phyloP scores from a whole-genome alignment of 2,329 filamentous ascomycete genomes.

The Sporothrix brasiliensis region DNA sequence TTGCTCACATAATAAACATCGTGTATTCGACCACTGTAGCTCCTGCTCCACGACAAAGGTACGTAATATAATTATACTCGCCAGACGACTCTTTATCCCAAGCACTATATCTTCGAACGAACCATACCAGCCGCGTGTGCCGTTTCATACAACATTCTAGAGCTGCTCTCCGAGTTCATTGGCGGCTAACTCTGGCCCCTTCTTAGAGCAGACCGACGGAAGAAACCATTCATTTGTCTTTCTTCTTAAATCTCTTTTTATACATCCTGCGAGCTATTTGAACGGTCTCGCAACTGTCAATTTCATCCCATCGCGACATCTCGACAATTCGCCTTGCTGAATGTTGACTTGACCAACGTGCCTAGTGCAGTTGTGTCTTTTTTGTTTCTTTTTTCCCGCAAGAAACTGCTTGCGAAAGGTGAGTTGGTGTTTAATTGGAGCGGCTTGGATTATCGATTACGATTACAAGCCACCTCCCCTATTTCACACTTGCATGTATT shows the following conservation, averaged over 20 bases:
- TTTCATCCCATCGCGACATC: constrained; percentile 1
- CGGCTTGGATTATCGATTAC: constrained; percentile 23
- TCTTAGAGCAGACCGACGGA: constrained; percentile 4
- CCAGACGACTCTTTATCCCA: background rate
- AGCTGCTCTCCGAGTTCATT: background rate
- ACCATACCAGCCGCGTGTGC: background rate
- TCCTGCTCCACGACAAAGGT: background rate
- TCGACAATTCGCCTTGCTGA: background rate
- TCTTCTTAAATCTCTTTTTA: constrained; percentile 15
- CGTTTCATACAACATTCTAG: background rate
- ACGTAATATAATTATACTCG: constrained; percentile 23
- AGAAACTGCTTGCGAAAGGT: constrained; percentile 23
- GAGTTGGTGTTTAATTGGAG: constrained; percentile 23
- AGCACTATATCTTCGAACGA: background rate
- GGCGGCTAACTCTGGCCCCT: background rate
- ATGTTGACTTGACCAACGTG: background rate
- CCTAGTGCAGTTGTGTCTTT: background rate
- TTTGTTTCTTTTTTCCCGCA: background rate
- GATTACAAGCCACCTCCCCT: constrained; percentile 20
- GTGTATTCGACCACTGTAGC: background rate
- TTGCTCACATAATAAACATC: constrained; percentile 1
- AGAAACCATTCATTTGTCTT: constrained; percentile 31
- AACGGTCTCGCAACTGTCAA: background rate
- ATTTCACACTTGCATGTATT: constrained; percentile 20
- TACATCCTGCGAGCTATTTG: background rate